These are phyloP conservation scores for Coemansia asiatica DNA, from an alignment of 192 early-diverging fungal genomes.

Conservation along the genomic window DNA sequence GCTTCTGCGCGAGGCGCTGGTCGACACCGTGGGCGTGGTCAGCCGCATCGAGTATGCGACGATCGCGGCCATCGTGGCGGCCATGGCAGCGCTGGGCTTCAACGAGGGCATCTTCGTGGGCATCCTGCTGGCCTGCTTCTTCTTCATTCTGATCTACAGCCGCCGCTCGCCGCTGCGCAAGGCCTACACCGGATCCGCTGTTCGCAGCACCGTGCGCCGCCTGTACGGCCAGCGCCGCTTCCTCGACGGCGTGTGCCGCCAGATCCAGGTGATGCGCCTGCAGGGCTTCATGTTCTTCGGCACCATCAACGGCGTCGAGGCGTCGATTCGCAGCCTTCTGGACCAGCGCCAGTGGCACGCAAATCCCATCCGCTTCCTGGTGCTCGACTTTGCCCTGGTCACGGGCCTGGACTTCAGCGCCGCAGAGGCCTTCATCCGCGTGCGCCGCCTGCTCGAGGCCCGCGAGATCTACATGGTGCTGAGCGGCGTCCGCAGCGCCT, in stretches of 20 bases:
- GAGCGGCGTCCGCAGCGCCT: slow-evolving; percentile 64
- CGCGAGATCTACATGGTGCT: slow-evolving; percentile 81
- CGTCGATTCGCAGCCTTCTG: slow-evolving; percentile 65
- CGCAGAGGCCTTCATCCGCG: slow-evolving; percentile 83
- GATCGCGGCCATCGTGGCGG: slow-evolving; percentile 77
- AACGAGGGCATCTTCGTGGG: slow-evolving; percentile 96
- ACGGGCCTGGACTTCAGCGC: slow-evolving; percentile 89
- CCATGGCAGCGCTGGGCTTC: slow-evolving; percentile 93
- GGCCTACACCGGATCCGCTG: slow-evolving; percentile 64
- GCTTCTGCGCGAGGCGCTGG: slow-evolving; percentile 84
- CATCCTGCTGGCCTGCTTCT: slow-evolving; percentile 88
- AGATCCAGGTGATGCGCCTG: slow-evolving; percentile 84
- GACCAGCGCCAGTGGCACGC: slow-evolving; percentile 65
- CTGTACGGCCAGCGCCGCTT: slow-evolving; percentile 86
- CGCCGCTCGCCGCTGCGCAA: slow-evolving; percentile 64
- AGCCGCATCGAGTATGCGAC: slow-evolving; percentile 89
- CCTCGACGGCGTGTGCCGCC: slow-evolving; percentile 76
- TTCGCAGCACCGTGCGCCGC: slow-evolving; percentile 85
- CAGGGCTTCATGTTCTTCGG: slow-evolving; percentile 99
- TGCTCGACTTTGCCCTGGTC: slow-evolving; percentile 86
- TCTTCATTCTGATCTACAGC: slow-evolving; percentile 85
- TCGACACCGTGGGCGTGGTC: slow-evolving; percentile 83
- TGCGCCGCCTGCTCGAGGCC: slow-evolving; percentile 70
- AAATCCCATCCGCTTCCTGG: slow-evolving; percentile 79
- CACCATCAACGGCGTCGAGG: slow-evolving; percentile 82